phyloP scores from a whole-genome alignment of 139 green algal genomes.

The Coelastrella sp. region DNA sequence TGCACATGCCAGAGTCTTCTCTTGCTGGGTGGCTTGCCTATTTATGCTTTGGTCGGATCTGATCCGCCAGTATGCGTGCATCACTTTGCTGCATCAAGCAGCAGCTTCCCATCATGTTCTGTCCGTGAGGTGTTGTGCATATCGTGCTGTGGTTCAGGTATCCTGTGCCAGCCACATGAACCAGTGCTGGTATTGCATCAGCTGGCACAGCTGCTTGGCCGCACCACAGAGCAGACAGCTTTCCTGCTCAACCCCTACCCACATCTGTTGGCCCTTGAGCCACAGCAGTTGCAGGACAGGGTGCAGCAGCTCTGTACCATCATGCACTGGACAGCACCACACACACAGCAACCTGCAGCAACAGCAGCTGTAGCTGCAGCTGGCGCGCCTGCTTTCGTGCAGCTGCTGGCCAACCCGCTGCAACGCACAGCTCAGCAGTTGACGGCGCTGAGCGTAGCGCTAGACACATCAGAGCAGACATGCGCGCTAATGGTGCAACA shows the following conservation, averaged over 20 bases:
- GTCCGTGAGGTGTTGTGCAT: background rate
- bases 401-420: background rate
- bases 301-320: background rate
- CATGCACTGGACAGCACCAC: slow-evolving; percentile 3
- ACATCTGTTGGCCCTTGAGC: background rate
- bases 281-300: slow-evolving; percentile 6
- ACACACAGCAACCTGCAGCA: background rate
- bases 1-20: too few relatives aligned
- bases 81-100: background rate
- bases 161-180: slow-evolving; percentile 4
- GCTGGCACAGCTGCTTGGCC: background rate
- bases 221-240: background rate
- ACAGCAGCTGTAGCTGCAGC: background rate
- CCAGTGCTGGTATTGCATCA: slow-evolving; percentile 1
- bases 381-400: background rate
- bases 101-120: background rate
- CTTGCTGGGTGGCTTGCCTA: too few relatives aligned
- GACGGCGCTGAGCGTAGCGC: background rate
- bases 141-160: background rate
- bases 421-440: slow-evolving; percentile 2
- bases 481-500: background rate
- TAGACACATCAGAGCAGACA: background rate
- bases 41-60: too few relatives aligned
- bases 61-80: too few relatives aligned
- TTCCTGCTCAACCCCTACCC: slow-evolving; percentile 15